phyloP scores from a whole-genome alignment of 106 monocot genomes.

The Triglochin maritima region DNA sequence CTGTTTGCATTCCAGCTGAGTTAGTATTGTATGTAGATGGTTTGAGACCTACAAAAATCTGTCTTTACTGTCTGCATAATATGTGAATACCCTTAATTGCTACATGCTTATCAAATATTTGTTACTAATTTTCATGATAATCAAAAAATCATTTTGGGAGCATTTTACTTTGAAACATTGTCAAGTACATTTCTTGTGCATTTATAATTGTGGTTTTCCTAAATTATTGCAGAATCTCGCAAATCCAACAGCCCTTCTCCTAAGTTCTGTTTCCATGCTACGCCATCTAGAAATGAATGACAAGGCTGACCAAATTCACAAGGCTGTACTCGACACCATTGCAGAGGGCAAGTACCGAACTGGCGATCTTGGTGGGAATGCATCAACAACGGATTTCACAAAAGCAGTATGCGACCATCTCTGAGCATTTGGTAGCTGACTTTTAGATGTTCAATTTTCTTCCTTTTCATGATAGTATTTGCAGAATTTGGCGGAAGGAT shows the following conservation, averaged over 20 bases:
- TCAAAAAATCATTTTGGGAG: too few species aligned
- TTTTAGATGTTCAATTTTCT: background rate
- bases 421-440: conserved; percentile 5
- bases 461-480: too few species aligned
- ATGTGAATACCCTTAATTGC: too few species aligned
- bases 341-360: conserved; percentile 69
- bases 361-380: conserved; percentile 56
- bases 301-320: conserved; percentile 69
- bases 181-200: background rate
- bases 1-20: too few species aligned
- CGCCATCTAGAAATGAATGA: conserved; percentile 60
- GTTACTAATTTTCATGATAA: too few species aligned
- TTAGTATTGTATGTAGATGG: too few species aligned
- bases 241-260: conserved; percentile 72
- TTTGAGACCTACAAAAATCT: too few species aligned
- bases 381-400: conserved; percentile 51
- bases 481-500: too few species aligned
- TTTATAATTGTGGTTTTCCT: background rate
- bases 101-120: too few species aligned
- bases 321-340: conserved; percentile 63
- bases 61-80: too few species aligned
- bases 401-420: conserved; percentile 44
- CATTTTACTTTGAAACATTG: background rate
- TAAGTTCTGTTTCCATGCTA: conserved; percentile 78
- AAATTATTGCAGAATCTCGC: conserved; percentile 57